Base-by-base conservation (phyloP, 345 rosid genomes). In the Linum tenue region DNA sequence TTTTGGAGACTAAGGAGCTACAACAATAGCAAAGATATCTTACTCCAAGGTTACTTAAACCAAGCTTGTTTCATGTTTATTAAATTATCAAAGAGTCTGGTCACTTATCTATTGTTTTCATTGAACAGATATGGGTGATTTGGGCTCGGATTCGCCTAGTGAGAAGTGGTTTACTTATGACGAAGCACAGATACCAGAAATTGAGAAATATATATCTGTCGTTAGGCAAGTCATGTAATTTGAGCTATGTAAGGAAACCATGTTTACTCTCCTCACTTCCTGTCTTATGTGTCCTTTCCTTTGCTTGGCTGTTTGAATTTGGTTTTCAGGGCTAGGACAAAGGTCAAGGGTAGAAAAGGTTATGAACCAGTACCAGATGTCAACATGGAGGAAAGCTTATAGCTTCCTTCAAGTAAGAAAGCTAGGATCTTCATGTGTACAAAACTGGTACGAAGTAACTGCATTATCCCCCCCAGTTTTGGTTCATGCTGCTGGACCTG, bases 131-230 rank as follows among this genome's bases (percentile, higher is more conserved):
- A 3, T 85, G 43, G 84, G 83, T 42, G 55, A 62, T 63, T 22
- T 55, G 67, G 71, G 71, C 75, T 79, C 70, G 4, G 77, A 50
- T 69, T 64, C 63, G 8, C 69, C 69, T 2, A 74, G 64, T 39
- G 96, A 87, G 71, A 87, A 82, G 73, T 92, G 95, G 98, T 63
- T 75, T 36, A 62, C 61, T 67, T 89, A 80, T 70, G 75, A 72
- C 62, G 63, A 77, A 58, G 90, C 79, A 75, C 86, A 87, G 73
- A 80, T 78, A 59, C 76, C 69, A 60, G 88, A 76, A 42, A 41
- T 86, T 4, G 88, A 87, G 65, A 79, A 80, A 62, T 88, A 88
- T 76, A 78, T 87, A 69, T 75, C 83, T 67, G 37, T 3, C 36
- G 14, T 15, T 0, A 48, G 53, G 53, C 53, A 48, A 48, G 53